Percentiles rank a stretch among this genome's conserved stretches.
Evolutionary conservation across 345 rosid genomes (phyloP).

Genomic region (Eucalyptus cloeziana): DNA sequence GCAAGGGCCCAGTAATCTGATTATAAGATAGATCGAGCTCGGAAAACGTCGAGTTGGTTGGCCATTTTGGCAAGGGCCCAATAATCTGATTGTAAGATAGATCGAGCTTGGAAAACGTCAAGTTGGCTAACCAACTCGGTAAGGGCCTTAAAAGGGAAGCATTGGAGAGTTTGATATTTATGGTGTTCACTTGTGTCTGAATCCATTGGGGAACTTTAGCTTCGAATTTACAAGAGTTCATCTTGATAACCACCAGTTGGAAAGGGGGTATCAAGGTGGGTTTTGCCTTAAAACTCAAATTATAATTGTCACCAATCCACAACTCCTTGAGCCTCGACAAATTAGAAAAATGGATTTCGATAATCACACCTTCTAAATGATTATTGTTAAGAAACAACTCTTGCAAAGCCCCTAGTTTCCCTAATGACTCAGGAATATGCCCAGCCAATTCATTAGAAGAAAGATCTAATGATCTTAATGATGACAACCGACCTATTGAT

Average conservation of each 20-base stretch:
- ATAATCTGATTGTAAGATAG: too few relatives aligned
- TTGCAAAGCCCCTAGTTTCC: too few relatives aligned
- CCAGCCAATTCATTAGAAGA: accelerated
- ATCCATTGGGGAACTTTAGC: background rate
- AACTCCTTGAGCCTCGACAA: too few relatives aligned
- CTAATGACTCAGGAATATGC: too few relatives aligned
- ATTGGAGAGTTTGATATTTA: accelerated
- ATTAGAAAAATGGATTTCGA: too few relatives aligned
- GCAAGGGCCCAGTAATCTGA: too few relatives aligned
- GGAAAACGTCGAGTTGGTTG: background rate
- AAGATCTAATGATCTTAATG: background rate
- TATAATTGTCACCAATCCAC: accelerated
- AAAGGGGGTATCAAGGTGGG: background rate
- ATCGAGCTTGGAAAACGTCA: accelerated
- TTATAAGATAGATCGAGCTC: background rate
- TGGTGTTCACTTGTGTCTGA: background rate
- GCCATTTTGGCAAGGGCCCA: background rate
- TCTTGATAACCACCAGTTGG: accelerated
- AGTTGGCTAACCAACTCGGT: background rate
- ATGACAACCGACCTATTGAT: background rate
- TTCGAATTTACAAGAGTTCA: background rate
- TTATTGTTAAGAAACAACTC: accelerated
- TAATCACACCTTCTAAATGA: too few relatives aligned
- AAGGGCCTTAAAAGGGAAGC: background rate
- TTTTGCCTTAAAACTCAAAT: background rate